Evolutionary conservation across 768 basidiomycete genomes (phyloP).

Genomic region (Rhodotorula taiwanensis): DNA sequence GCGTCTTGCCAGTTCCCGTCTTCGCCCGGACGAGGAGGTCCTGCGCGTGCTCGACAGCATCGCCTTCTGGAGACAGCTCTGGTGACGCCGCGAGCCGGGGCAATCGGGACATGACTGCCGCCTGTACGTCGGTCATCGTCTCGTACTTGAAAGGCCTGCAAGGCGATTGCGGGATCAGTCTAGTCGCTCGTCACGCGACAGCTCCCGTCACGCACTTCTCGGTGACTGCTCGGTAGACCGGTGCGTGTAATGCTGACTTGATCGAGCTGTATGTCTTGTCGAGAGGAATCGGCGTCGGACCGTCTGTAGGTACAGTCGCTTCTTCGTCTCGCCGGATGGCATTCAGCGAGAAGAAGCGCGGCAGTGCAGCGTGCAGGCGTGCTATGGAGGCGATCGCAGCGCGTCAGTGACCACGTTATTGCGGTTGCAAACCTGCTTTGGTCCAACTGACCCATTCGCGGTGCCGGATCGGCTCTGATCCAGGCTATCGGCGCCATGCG

Average conservation of each 20-base stretch:
- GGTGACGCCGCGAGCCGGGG: conserved; percentile 61
- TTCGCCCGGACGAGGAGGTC: conserved; percentile 93
- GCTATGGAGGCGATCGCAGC: too few species aligned
- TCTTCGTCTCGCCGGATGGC: too few species aligned
- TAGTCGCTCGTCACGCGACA: too few species aligned
- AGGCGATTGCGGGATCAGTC: conserved; percentile 51
- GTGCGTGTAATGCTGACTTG: conserved; percentile 27
- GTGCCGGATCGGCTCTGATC: neutral
- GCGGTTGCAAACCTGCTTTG: too few species aligned
- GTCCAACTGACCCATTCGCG: too few species aligned
- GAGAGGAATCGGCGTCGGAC: too few species aligned
- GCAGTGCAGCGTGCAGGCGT: too few species aligned
- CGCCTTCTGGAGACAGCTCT: conserved; percentile 41
- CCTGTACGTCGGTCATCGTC: conserved; percentile 75
- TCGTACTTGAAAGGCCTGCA: conserved; percentile 60
- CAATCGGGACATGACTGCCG: conserved; percentile 66
- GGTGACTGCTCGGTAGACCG: conserved; percentile 38
- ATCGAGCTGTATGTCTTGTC: conserved; percentile 22
- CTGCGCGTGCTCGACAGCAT: conserved; percentile 46
- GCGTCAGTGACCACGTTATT: too few species aligned
- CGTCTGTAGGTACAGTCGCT: too few species aligned
- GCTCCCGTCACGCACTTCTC: conserved; percentile 8
- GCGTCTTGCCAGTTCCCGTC: conserved; percentile 94
- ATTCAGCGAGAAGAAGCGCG: too few species aligned
- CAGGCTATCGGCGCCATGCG: neutral